Base-by-base conservation (phyloP, 2,329 filamentous ascomycete genomes). In the Ceratocystis cacaofunesta region DNA sequence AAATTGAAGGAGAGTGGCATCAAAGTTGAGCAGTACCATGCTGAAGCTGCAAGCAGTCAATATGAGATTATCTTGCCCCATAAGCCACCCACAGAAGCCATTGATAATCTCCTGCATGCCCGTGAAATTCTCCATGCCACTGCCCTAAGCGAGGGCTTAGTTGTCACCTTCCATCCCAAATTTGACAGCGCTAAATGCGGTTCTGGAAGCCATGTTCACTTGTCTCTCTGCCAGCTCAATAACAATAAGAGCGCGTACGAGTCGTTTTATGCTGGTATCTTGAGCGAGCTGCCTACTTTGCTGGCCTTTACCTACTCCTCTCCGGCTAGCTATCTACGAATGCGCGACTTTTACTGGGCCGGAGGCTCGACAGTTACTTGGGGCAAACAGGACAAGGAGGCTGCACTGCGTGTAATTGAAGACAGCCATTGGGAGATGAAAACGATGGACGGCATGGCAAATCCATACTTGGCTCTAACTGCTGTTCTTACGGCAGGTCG, bases 341-440 rank as follows among this genome's bases (percentile, higher is more conserved):
- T 89, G 10, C 74, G 76, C 1, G 85, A 90, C 64, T 82, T 88
- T n/a, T 78, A 77, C 67, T 94, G 89, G 89, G 82, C 88, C 0
- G 88, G 88, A n/a, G 88, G 88, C 0, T 82, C 85, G 6, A 92
- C 86, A 85, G 82, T 92, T 0, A 77, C 86, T 0, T 95, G 89
- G 89, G 90, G 90, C 12, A 88, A 84, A 3, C 85, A 94, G 74
- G 94, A 94, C 73, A 84, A 88, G 19, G 88, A 92, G 76, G 79
- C 84, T 3, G 86, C 89, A 0, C 77, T 95, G 8, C 82, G 89
- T 12, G 85, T 87, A 72, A 81, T 90, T 61, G 76, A 77, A 2
- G 76, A 73, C 1, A 84, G 83, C 22, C 86, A 90, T 71, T 95
- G 89, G 87, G 90, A 95, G 74, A 70, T 95, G 25, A 87, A 90